These are phyloP conservation scores for Globisporangium echinulatum DNA, from an alignment of 352 stramenopile species.

Conservation along the genomic window DNA sequence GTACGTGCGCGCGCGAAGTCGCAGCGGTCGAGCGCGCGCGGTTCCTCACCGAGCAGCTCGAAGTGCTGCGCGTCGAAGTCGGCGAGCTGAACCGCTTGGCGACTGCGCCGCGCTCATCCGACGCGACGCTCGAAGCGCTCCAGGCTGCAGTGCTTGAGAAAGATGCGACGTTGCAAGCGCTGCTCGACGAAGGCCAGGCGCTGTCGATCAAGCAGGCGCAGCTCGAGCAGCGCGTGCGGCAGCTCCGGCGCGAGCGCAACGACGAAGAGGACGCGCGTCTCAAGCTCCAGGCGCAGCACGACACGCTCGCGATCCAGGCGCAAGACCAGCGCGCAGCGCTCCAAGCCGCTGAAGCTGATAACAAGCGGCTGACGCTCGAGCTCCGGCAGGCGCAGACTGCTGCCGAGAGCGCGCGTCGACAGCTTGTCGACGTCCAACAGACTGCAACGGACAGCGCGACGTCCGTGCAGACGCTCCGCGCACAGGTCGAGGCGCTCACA, in stretches of 20 bases:
- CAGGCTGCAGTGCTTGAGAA: conserved; percentile 67
- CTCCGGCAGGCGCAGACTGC: conserved; percentile 21
- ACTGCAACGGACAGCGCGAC: conserved; percentile 12
- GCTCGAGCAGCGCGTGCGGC: conserved; percentile 57
- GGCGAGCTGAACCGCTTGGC: conserved; percentile 42
- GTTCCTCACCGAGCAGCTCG: conserved; percentile 55
- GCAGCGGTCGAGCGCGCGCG: conserved; percentile 52
- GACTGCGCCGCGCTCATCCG: conserved; percentile 28
- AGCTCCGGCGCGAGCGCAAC: conserved; percentile 74
- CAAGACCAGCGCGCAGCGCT: conserved; percentile 40
- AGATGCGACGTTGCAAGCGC: conserved; percentile 54
- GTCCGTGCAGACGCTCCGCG: conserved; percentile 19
- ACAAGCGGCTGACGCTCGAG: conserved; percentile 30
- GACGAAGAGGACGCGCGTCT: conserved; percentile 57
- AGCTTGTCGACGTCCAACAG: conserved; percentile 30
- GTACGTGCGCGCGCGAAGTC: conserved; percentile 59
- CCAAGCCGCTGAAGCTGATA: conserved; percentile 46
- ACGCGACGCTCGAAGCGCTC: conserved; percentile 33
- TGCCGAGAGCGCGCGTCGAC: conserved; percentile 15
- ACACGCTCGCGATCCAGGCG: conserved; percentile 37
- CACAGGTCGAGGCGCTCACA: conserved; percentile 22
- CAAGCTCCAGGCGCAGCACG: conserved; percentile 46
- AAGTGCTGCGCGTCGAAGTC: conserved; percentile 55
- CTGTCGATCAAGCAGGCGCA: conserved; percentile 76
- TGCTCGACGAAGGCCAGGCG: conserved; percentile 70